Base-by-base conservation (phyloP, 306 rosid genomes). In the Corylus americana region DNA sequence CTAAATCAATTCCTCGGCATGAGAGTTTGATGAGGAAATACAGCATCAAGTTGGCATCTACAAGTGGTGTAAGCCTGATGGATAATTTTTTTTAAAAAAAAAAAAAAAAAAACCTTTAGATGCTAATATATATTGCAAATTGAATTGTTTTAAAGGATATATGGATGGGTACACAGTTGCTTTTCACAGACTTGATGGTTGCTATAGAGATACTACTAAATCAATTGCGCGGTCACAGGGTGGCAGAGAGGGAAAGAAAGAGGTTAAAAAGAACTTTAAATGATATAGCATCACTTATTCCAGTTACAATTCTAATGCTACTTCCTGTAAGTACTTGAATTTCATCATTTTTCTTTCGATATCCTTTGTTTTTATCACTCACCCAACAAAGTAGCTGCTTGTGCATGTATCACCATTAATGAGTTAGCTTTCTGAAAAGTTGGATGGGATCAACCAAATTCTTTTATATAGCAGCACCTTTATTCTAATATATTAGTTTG, bases 141-240 rank as follows among this genome's bases (percentile, higher is more conserved):
- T 81, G 25, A 58, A 68, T 58, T 83, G 55, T 29, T 83, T 79
- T 55, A 61, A 83, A 92, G 97, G 91, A 90, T 74, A 22, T 77
- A 55, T 84, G 85, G 90, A 88, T 87, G 91, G 97, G 92, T 44
- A 92, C 91, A 49, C 74, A 71, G 49, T 87, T 92, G 84, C 97
- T 90, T 61, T 82, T 82, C 74, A 80, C 74, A 54, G 97, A 92
- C 87, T 75, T 92, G 59, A 75, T 11, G 79, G 77, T 78, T 68
- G 87, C 91, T 54, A 6, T 71, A n/a, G 85, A 87, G 78, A 78
- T 92, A 7, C 83, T 90, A 17, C 10, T 79, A 14, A 87, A 79
- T 81, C 86, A 82, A 85, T 80, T 75, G 51, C 73, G 31, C 12
- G 94, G 91, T 76, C 79, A 67, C 87, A 79, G 87, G 83, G 69